A percentile compares a stretch with the other conserved stretches of the same genome.
Evolutionary conservation across 176 grass and related monocot genomes (phyloP).

Genomic region (sorghum (Sorghum bicolor)): DNA sequence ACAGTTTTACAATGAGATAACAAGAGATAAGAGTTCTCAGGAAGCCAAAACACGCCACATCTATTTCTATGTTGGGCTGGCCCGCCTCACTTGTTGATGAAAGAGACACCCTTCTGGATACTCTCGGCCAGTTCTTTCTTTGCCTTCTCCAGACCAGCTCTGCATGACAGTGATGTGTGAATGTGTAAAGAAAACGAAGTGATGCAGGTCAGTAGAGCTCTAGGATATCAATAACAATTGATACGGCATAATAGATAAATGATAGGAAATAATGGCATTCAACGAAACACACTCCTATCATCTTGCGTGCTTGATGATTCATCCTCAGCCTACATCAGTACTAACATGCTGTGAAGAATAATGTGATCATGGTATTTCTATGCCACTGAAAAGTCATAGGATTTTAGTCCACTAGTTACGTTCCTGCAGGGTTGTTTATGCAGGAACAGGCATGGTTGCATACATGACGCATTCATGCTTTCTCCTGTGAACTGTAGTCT

Average conservation of each 20-base stretch:
- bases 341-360: background rate
- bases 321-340: background rate
- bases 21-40: background rate
- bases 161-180: slow-evolving; percentile 30
- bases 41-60: slow-evolving; percentile 19
- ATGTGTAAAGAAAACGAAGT: background rate
- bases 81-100: slow-evolving; percentile 55
- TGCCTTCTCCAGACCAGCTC: slow-evolving; percentile 71
- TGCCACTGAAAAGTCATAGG: background rate
- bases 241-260: background rate
- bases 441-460: background rate
- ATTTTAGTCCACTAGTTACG: background rate
- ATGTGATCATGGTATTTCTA: background rate
- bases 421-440: background rate
- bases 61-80: slow-evolving; percentile 6
- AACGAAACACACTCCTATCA: slow-evolving; percentile 1
- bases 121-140: slow-evolving; percentile 71
- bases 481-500: background rate
- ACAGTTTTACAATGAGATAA: slow-evolving; percentile 7
- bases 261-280: background rate
- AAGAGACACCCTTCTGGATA: slow-evolving; percentile 82
- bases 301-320: background rate
- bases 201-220: background rate
- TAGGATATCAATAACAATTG: slow-evolving; percentile 32
- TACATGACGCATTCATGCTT: background rate